A percentile compares a stretch with the other conserved stretches of the same genome.
These are phyloP conservation scores for Fusarium sp. DNA, from an alignment of 2,329 filamentous ascomycete species.

Conservation along the genomic window DNA sequence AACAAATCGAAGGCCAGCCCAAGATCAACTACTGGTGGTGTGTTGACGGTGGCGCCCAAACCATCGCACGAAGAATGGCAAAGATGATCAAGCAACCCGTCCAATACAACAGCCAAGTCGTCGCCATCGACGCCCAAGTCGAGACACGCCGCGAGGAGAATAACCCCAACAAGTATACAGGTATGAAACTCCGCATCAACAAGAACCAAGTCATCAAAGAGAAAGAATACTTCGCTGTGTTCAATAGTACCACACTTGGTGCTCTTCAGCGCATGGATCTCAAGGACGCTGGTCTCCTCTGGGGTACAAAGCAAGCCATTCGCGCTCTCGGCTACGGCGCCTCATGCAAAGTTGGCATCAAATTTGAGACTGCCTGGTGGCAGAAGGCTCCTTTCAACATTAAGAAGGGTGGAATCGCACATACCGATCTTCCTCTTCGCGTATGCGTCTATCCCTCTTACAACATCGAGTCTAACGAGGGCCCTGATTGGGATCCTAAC, in stretches of 20 bases:
- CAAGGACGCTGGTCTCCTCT: constrained; percentile 42
- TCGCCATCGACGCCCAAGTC: constrained; percentile 24
- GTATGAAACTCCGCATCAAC: constrained; percentile 10
- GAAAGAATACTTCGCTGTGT: constrained; percentile 34
- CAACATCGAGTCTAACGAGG: constrained; percentile 20
- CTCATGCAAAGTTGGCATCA: constrained; percentile 47
- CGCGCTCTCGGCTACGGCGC: constrained; percentile 47
- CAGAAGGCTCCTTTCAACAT: constrained; percentile 15
- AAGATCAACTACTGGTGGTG: constrained; percentile 34
- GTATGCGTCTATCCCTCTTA: constrained; percentile 50
- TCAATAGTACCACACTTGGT: constrained; percentile 34
- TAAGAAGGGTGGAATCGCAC: constrained; percentile 6
- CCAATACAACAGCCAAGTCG: constrained; percentile 21
- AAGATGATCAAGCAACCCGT: constrained; percentile 3
- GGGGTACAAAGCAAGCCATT: constrained; percentile 46
- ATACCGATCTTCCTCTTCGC: constrained; percentile 47
- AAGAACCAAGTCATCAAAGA: background rate
- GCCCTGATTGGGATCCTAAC: background rate
- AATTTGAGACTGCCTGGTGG: constrained; percentile 50
- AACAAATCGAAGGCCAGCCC: background rate
- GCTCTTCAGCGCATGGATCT: constrained; percentile 34
- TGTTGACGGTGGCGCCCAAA: constrained; percentile 29
- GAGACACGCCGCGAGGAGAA: background rate
- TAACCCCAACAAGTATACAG: background rate
- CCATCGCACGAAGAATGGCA: constrained; percentile 24